These are phyloP conservation scores for Pseudopediastrum boryanum DNA, from an alignment of 139 green algal genomes.

Conservation along the genomic window DNA sequence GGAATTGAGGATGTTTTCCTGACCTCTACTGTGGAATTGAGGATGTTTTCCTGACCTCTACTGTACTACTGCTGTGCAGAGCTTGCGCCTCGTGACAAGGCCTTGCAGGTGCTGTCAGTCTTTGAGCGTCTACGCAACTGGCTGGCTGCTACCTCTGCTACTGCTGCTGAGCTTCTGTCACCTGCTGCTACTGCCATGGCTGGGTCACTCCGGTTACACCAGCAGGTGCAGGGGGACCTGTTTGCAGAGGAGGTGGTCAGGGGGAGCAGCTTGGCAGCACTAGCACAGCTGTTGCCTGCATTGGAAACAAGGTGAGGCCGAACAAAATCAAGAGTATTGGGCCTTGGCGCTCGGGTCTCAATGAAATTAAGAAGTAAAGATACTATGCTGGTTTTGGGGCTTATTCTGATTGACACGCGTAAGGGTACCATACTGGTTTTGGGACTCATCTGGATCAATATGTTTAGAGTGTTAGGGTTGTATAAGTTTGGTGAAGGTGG, in stretches of 20 bases:
- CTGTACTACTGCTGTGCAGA: not conserved
- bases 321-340: no score
- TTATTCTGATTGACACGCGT: no score
- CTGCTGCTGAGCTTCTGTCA: conserved; percentile 59
- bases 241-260: conserved; percentile 70
- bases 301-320: conserved; percentile 63
- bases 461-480: no score
- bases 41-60: no score
- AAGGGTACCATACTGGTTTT: no score
- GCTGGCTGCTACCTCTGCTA: conserved; percentile 48
- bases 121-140: conserved; percentile 67
- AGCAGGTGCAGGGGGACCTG: conserved; percentile 40
- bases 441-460: no score
- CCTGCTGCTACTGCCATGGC: conserved; percentile 1
- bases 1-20: no score
- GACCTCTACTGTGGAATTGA: no score
- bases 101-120: conserved; percentile 60
- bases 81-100: conserved; percentile 5
- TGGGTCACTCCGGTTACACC: not conserved
- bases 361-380: no score
- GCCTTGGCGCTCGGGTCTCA: no score
- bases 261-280: conserved; percentile 57
- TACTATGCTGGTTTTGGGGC: no score
- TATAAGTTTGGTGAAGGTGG: no score
- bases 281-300: conserved; percentile 66